Evolutionary conservation across 495 filamentous ascomycete species (phyloP), one percentile per base, ranked within the genome.

Genomic region (Penicillium cinerascens): DNA sequence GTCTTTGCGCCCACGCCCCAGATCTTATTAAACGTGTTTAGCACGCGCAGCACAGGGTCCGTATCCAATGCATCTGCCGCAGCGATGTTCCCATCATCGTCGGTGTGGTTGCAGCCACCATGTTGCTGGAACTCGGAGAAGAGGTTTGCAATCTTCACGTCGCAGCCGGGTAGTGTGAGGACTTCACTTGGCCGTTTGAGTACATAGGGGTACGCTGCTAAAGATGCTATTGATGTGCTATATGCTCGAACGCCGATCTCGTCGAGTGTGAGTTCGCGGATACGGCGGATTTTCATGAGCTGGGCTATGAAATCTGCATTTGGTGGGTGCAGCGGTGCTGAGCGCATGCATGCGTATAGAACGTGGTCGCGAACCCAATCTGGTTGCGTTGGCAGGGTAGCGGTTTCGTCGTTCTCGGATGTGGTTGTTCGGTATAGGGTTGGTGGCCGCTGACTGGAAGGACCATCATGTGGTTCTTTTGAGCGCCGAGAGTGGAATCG

Each of bases 1-100:
- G 87, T 93, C 13, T 79, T 86, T 3, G 88, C 82, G n/a, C 85
- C 92, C 0, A 97, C 88, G 26, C 92, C 93, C 86, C 88, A 95
- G 55, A 97, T 93, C 1, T 84, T 72, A 60, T 87, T 84, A 69
- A 98, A 95, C 0, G 76, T 61, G 38, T 80, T 73, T 13, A 97
- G 69, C 2, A 82, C 77, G 7, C 73, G 71, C 47, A 95, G 77
- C 13, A 74, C 73, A 9, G 83, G 77, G 59, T 92, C 84, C 0
- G 73, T 67, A 49, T 89, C 81, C 16, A 88, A 73, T 0, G 86
- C 78, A 5, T 77, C 67, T 15, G 86, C 87, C 3, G 86, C 87
- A 22, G 75, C 51, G 26, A 96, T 65, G 20, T 63, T 70, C 2
- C 83, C 84, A 2, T 73, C 69, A 4, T 66, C 48, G 15, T 73